Conservation (phyloP, 768 basidiomycete species). For the Cystoderma amianthinum region DNA sequence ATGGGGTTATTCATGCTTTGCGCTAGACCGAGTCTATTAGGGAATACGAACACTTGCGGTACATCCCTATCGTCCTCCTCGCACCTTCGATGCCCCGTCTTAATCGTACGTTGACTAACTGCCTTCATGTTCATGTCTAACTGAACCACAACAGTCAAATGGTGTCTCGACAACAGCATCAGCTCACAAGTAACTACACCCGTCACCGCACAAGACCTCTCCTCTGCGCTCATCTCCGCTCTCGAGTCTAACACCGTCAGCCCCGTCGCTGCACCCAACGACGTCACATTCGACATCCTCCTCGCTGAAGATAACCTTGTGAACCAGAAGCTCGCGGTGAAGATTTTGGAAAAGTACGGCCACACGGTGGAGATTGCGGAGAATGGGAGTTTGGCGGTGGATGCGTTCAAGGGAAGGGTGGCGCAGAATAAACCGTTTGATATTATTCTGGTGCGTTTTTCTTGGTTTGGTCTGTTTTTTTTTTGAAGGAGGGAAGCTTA, state of each 20-base stretch:
- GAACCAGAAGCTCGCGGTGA: slow-evolving; percentile 93
- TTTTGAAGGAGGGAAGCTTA: not conserved
- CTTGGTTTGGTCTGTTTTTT: not conserved
- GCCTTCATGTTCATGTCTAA: slow-evolving; percentile 4
- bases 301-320: slow-evolving; percentile 96
- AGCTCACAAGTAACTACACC: slow-evolving; percentile 93
- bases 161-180: slow-evolving; percentile 95
- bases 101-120: slow-evolving; percentile 47
- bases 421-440: slow-evolving; percentile 74
- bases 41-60: slow-evolving; percentile 90
- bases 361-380: slow-evolving; percentile 96
- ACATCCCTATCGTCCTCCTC: slow-evolving; percentile 92
- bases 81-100: slow-evolving; percentile 72
- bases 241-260: slow-evolving; percentile 93
- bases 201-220: slow-evolving; percentile 80
- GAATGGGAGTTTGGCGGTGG: slow-evolving; percentile 91
- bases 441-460: slow-evolving; percentile 73
- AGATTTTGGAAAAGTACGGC: slow-evolving; percentile 93
- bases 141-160: slow-evolving; percentile 59
- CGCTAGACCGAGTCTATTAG: slow-evolving; percentile 80
- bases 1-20: too few species aligned
- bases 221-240: slow-evolving; percentile 88
- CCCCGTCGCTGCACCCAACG: slow-evolving; percentile 79
- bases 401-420: slow-evolving; percentile 80
- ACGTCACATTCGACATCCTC: slow-evolving; percentile 85